A percentile compares a stretch with the other conserved stretches of the same genome.
phyloP scores from a whole-genome alignment of 768 basidiomycete species.

The Kwoniella bestiolae region DNA sequence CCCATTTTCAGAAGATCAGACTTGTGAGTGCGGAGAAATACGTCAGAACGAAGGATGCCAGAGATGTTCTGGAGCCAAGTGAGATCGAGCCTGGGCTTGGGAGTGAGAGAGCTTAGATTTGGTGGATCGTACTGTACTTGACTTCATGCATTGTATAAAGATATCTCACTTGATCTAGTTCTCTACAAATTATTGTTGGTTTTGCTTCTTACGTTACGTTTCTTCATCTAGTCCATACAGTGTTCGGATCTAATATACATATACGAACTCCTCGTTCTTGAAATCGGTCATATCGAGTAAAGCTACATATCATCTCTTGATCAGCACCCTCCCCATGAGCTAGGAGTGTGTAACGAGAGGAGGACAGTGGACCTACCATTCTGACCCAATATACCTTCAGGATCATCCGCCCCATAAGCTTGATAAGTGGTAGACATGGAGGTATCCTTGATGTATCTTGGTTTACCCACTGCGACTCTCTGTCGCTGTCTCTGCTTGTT shows the following conservation, averaged over 20 bases:
- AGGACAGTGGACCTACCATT: conserved; percentile 16
- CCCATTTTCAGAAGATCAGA: not conserved
- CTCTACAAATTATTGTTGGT: not conserved
- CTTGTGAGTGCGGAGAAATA: not conserved
- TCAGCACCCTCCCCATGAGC: not conserved
- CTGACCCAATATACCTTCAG: conserved; percentile 17
- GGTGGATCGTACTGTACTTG: too few relatives aligned
- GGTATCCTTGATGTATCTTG: conserved; percentile 45
- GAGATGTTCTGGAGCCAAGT: not conserved
- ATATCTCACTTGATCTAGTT: not conserved
- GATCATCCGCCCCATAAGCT: conserved; percentile 22
- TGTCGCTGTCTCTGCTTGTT: conserved; percentile 53
- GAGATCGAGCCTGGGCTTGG: not conserved
- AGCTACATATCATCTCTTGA: conserved; percentile 2
- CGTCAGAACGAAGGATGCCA: too few relatives aligned
- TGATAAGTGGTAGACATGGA: conserved; percentile 43
- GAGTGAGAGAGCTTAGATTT: not conserved
- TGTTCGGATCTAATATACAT: conserved; percentile 14
- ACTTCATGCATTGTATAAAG: not conserved
- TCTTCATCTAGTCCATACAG: not conserved
- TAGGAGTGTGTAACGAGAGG: not conserved
- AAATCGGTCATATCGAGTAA: conserved; percentile 32
- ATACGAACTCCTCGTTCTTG: conserved; percentile 33
- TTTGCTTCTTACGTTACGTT: not conserved
- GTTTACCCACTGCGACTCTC: conserved; percentile 52